A percentile compares a stretch with the other conserved stretches of the same genome.
Evolutionary conservation across 768 basidiomycete genomes (phyloP).

Genomic region (Trametes cinnabarina): DNA sequence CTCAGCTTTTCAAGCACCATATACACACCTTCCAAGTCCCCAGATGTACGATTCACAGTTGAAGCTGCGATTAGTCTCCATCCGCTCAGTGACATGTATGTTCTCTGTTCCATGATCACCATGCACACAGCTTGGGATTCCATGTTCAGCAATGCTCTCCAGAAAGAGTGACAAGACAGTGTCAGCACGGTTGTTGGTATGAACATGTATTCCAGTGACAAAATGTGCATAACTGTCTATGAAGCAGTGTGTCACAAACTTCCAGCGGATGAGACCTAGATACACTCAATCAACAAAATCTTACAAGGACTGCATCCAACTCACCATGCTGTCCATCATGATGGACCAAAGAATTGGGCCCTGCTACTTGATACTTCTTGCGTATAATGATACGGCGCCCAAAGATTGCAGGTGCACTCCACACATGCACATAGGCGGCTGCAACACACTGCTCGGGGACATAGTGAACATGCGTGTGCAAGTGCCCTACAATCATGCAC

Average conservation of each 20-base stretch:
- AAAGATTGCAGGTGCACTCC: slow-evolving; percentile 18
- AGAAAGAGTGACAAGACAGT: slow-evolving; percentile 41
- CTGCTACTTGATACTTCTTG: slow-evolving; percentile 35
- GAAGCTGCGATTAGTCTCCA: slow-evolving; percentile 34
- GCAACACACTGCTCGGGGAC: slow-evolving; percentile 16
- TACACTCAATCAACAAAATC: slow-evolving; percentile 27
- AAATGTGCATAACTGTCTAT: slow-evolving; percentile 40
- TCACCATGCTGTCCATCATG: slow-evolving; percentile 39
- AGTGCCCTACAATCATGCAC: slow-evolving; percentile 19
- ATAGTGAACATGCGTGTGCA: slow-evolving; percentile 13
- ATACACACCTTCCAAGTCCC: slow-evolving; percentile 22
- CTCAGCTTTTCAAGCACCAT: not conserved
- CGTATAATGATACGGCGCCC: slow-evolving; percentile 21
- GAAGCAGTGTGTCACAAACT: slow-evolving; percentile 40
- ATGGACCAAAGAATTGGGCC: slow-evolving; percentile 37
- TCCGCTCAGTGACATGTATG: slow-evolving; percentile 30
- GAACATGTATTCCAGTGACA: slow-evolving; percentile 20
- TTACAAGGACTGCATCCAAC: slow-evolving; percentile 21
- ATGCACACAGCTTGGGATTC: slow-evolving; percentile 29
- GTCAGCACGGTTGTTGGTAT: slow-evolving; percentile 39
- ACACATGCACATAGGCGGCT: slow-evolving; percentile 19
- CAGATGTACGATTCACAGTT: slow-evolving; percentile 32
- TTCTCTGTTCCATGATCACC: slow-evolving; percentile 44
- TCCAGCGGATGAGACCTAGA: slow-evolving; percentile 36
- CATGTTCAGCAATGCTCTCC: slow-evolving; percentile 23